Conservation (phyloP, 2,329 filamentous ascomycete species). For the Stagonosporopsis chrysanthemi region DNA sequence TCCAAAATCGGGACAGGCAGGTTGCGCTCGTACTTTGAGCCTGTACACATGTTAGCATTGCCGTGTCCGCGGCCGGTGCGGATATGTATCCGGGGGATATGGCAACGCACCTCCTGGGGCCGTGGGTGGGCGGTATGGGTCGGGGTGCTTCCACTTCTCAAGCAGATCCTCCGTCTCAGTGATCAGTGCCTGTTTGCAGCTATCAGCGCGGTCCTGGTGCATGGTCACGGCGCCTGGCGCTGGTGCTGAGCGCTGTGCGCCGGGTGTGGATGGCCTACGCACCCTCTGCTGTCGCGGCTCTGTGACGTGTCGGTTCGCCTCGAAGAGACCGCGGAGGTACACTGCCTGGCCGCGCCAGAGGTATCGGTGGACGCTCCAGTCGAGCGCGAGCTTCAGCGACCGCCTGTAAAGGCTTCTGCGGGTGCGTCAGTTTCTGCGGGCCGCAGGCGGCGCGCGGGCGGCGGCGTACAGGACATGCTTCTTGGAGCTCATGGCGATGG, state of each 20-base stretch:
- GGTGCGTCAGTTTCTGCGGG: constrained; percentile 38
- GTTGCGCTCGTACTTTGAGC: constrained; percentile 96
- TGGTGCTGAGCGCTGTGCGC: not conserved
- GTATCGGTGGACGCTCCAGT: constrained; percentile 93
- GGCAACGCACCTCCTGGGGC: constrained; percentile 81
- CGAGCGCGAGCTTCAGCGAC: constrained; percentile 88
- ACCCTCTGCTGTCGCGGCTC: constrained; percentile 89
- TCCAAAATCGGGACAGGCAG: constrained; percentile 79
- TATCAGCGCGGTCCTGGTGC: constrained; percentile 28
- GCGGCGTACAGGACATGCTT: constrained; percentile 46
- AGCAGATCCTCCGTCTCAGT: constrained; percentile 87
- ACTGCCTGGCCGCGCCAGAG: constrained; percentile 95
- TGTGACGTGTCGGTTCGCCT: constrained; percentile 85
- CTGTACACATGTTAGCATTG: constrained; percentile 56
- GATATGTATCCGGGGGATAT: constrained; percentile 28
- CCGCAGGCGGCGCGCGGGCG: constrained; percentile 20
- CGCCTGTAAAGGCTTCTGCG: constrained; percentile 81
- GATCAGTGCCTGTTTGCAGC: constrained; percentile 71
- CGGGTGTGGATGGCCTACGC: constrained; percentile 40
- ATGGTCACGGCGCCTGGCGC: constrained; percentile 2
- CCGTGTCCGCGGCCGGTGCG: constrained; percentile 31
- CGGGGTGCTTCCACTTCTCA: constrained; percentile 96
- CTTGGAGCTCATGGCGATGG: constrained; percentile 52
- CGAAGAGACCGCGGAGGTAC: constrained; percentile 94
- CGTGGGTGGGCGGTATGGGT: constrained; percentile 87